Base-by-base conservation (phyloP, 2,329 filamentous ascomycete species). In the Lecanoromycetidae sp. region DNA sequence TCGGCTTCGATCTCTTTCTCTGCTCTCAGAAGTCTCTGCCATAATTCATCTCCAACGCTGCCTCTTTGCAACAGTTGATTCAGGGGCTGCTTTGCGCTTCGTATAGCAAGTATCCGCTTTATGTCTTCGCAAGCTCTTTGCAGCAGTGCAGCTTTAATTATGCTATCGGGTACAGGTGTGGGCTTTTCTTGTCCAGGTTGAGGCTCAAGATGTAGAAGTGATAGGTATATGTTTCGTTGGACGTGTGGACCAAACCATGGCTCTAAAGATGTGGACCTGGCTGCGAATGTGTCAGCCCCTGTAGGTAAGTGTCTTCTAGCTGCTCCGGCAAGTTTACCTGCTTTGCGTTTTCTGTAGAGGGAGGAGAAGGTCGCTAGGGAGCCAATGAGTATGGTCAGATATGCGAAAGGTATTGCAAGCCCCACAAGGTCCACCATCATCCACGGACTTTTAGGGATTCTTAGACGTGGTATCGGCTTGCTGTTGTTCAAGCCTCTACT, bases 1-100 rank as follows among this genome's bases (percentile, higher is more conserved):
- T 98, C 91, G 56, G 87, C 86, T 68, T 98, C 88, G 72, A 96
- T 93, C 68, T 98, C 91, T 70, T 93, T 88, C 75, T 98, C 91
- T 0, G 90, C 91, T 42, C 87, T 77, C 66, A 81, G 68, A 65
- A 96, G 94, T 32, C 90, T 76, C 70, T 95, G 86, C 84, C 87
- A 94, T 56, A 98, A 67, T 64, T 98, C 91, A 63, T 98, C 91
- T 12, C 91, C 90, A 1, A 98, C 87, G 60, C 87, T 94, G 40
- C 91, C 91, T 54, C 87, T 76, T 66, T 94, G 87, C 57, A 96
- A 67, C 55, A 98, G 70, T 20, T 80, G 76, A 60, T 83, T 82
- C 60, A 94, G 79, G 6, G 91, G 87, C 58, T 85, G 84, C 71
- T 96, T 98, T 57, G 87, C 83, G 48, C 77, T 83, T 60, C 90